A percentile compares a stretch with the other conserved stretches of the same genome.
phyloP scores from a whole-genome alignment of 2,329 filamentous ascomycete genomes.

The Monilinia fructicola region DNA sequence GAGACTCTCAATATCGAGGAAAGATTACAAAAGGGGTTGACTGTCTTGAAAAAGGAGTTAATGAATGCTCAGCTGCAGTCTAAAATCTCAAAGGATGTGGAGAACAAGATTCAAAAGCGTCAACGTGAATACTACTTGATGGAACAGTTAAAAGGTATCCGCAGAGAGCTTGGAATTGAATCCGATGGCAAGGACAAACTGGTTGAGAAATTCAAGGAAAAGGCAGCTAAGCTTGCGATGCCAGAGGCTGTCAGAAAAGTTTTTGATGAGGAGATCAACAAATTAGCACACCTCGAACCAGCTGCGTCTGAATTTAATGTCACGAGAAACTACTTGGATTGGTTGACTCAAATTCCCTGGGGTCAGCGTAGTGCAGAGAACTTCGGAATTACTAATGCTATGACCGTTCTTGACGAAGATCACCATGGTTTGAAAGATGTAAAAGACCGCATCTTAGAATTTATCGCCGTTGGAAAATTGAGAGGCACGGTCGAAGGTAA shows the following conservation, averaged over 20 bases:
- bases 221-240: slow-evolving; percentile 91
- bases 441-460: slow-evolving; percentile 96
- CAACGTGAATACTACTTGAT: slow-evolving; percentile 98
- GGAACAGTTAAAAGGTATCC: slow-evolving; percentile 99
- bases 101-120: slow-evolving; percentile 94
- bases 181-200: slow-evolving; percentile 98
- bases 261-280: slow-evolving; percentile 97
- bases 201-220: slow-evolving; percentile 96
- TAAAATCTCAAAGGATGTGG: slow-evolving; percentile 97
- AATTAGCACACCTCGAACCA: slow-evolving; percentile 90
- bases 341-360: slow-evolving; percentile 98
- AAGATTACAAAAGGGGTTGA: slow-evolving; percentile 83
- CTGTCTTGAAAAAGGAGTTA: slow-evolving; percentile 94
- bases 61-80: slow-evolving; percentile 97
- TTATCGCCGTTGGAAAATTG: slow-evolving; percentile 96
- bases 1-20: slow-evolving; percentile 89
- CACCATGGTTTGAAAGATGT: slow-evolving; percentile 97
- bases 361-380: slow-evolving; percentile 94
- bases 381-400: slow-evolving; percentile 89
- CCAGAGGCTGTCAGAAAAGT: slow-evolving; percentile 95
- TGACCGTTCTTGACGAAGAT: slow-evolving; percentile 89
- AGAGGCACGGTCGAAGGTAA: slow-evolving; percentile 97
- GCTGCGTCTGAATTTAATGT: slow-evolving; percentile 98
- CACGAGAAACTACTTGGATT: slow-evolving; percentile 96
- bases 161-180: slow-evolving; percentile 91